Conservation (phyloP, 2,329 filamentous ascomycete species). For the Harringtonia lauricola region DNA sequence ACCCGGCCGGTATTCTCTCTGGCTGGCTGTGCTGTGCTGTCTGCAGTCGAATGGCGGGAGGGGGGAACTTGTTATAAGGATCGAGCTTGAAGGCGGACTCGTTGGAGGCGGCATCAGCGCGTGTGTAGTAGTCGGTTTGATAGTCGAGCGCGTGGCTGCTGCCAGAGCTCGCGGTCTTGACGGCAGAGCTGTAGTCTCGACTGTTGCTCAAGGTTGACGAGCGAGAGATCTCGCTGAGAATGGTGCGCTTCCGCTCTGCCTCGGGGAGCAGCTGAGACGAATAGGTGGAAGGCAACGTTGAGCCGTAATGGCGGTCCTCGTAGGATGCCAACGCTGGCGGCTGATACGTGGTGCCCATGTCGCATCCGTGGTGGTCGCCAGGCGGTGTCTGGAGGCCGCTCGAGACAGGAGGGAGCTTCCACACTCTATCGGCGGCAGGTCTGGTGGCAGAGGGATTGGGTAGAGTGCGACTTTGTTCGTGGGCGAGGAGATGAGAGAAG, state of each 20-base stretch:
- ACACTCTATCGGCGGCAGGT: background rate
- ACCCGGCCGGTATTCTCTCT: too few species aligned
- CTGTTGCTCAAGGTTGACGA: background rate
- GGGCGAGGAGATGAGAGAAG: background rate
- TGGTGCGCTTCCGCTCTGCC: constrained; percentile 11
- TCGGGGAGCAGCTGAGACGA: constrained; percentile 8
- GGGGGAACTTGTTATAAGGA: background rate
- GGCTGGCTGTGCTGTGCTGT: too few species aligned
- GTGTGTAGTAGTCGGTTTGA: constrained; percentile 19
- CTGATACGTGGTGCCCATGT: constrained; percentile 22
- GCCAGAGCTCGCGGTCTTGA: background rate
- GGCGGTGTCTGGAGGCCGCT: constrained; percentile 19
- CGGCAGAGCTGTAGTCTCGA: background rate
- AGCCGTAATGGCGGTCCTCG: constrained; percentile 13
- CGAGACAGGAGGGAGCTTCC: background rate
- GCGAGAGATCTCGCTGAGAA: constrained; percentile 9
- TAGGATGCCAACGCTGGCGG: constrained; percentile 17
- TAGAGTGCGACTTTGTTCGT: background rate
- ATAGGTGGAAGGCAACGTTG: constrained; percentile 1
- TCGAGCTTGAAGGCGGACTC: background rate
- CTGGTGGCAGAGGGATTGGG: background rate
- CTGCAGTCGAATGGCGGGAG: background rate
- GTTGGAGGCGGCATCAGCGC: background rate
- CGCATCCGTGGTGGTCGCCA: constrained; percentile 15
- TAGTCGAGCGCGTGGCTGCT: constrained; percentile 6